Evolutionary conservation across 2,329 filamentous ascomycete genomes (phyloP), one percentile per base, ranked within the genome.

Genomic region (Tolypocladium amazonense): DNA sequence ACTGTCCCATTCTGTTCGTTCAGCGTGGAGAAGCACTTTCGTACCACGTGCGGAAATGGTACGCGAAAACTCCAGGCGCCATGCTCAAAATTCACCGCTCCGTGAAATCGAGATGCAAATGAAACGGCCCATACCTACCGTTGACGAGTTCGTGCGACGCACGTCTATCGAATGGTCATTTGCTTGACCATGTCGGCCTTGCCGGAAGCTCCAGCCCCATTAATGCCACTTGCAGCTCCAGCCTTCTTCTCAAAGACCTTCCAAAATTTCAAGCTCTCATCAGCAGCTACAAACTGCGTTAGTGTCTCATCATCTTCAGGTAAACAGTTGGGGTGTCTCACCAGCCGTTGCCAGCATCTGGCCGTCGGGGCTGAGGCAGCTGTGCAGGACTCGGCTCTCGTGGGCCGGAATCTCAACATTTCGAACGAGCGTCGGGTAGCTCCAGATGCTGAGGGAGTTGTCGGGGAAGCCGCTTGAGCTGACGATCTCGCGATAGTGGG

Each of bases 241-340:
- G 92, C 81, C 85, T 97, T 97, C 85, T 96, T 97, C 83, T 99
- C 94, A 71, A 99, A 99, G 68, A 99, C 83, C 86, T 99, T 99
- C 94, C 94, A 99, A 83, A 99, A 99, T 80, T 99, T 99, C 75
- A 99, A 82, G 71, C 88, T 93, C 81, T 99, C 94, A 70, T 99
- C 94, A 43, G 93, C 92, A 67, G 93, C 90, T 86, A 57, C 18
- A 52, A 56, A 12, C 3, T 18, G 23, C 25, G 53, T 59, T 38
- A 59, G 54, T 23, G 20, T 39, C 54, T 30, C 11, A 18, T 4
- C 33, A 4, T 30, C 35, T 4, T 4, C 25, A 8, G n/a, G 8
- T 35, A 5, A 6, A 14, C 3, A 12, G 38, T 6, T 8, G 27
- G 20, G 39, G 33, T 11, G 9, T 74, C 82, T 79, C 77, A 86